These are phyloP conservation scores for Simplicillium aogashimaense DNA, from an alignment of 2,329 filamentous ascomycete species.

Conservation along the genomic window DNA sequence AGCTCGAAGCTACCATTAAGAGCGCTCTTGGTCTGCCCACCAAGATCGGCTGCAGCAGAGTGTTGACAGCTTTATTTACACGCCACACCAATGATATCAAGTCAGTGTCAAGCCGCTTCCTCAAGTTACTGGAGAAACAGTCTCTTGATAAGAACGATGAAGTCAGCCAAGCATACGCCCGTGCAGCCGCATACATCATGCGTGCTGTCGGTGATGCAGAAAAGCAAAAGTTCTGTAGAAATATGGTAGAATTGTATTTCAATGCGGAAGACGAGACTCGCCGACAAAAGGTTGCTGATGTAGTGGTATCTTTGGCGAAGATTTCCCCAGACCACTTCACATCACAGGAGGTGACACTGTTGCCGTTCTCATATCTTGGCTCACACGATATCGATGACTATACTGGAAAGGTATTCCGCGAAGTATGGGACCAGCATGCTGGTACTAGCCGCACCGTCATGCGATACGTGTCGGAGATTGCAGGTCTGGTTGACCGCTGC, in stretches of 20 bases:
- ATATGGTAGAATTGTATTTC: constrained; percentile 65
- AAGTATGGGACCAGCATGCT: constrained; percentile 86
- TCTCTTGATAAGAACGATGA: constrained; percentile 89
- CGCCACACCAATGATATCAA: constrained; percentile 66
- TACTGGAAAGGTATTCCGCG: constrained; percentile 67
- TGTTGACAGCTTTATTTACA: constrained; percentile 77
- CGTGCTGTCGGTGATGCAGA: constrained; percentile 41
- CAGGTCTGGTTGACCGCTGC: constrained; percentile 53
- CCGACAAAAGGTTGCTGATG: constrained; percentile 69
- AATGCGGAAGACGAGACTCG: constrained; percentile 66
- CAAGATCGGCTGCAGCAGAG: constrained; percentile 81
- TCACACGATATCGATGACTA: constrained; percentile 79
- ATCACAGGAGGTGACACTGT: constrained; percentile 59
- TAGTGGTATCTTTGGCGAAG: constrained; percentile 75
- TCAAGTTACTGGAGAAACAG: constrained; percentile 70
- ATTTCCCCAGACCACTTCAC: constrained; percentile 83
- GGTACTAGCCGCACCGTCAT: constrained; percentile 74
- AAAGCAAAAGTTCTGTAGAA: constrained; percentile 39
- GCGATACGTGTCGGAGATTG: constrained; percentile 78
- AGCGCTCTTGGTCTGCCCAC: constrained; percentile 83
- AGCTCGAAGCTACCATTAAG: constrained; percentile 71
- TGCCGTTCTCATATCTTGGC: constrained; percentile 83
- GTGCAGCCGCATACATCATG: constrained; percentile 76
- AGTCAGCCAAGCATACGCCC: constrained; percentile 81
- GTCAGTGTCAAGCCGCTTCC: constrained; percentile 64